These are phyloP conservation scores for Fusarium sulawesiense DNA, from an alignment of 2,329 filamentous ascomycete species.

Conservation along the genomic window DNA sequence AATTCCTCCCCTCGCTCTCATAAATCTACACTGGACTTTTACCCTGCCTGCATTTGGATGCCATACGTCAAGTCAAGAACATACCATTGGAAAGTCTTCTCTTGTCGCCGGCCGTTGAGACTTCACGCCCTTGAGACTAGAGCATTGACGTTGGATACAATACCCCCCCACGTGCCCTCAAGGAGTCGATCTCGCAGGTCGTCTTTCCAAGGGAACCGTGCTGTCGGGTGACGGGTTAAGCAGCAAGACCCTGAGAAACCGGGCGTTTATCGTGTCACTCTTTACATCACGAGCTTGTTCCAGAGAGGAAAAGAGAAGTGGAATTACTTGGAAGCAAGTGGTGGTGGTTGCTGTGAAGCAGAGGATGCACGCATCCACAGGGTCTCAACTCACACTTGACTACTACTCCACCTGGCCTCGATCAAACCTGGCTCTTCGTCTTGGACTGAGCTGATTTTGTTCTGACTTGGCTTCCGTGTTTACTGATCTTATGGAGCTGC, in stretches of 20 bases:
- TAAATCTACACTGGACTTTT: conserved; percentile 30
- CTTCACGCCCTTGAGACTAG: conserved; percentile 21
- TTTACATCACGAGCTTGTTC: conserved; percentile 33
- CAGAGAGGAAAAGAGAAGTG: conserved; percentile 21
- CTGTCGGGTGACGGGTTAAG: conserved; percentile 41
- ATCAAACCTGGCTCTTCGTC: conserved; percentile 11
- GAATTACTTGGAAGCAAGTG: conserved; percentile 17
- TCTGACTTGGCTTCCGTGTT: conserved; percentile 33
- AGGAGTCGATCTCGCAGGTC: conserved; percentile 38
- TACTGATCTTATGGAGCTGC: conserved; percentile 30
- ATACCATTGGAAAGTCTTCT: conserved; percentile 5
- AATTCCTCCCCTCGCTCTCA: conserved; percentile 18
- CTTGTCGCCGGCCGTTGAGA: conserved; percentile 13
- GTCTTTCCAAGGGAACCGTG: conserved; percentile 16
- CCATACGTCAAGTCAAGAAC: conserved; percentile 10
- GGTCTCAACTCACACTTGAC: conserved; percentile 32
- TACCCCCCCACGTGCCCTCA: conserved; percentile 43
- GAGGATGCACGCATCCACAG: conserved; percentile 10
- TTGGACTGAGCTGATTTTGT: conserved; percentile 30
- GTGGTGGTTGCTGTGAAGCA: conserved; percentile 16
- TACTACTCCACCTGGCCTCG: conserved; percentile 24
- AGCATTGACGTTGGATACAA: conserved; percentile 21
- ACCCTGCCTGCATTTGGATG: conserved; percentile 16
- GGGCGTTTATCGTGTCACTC: conserved; percentile 40
- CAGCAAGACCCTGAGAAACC: conserved; percentile 32